Base-by-base conservation (phyloP, 495 filamentous ascomycete species). In the Sabuloglossum arenarium region DNA sequence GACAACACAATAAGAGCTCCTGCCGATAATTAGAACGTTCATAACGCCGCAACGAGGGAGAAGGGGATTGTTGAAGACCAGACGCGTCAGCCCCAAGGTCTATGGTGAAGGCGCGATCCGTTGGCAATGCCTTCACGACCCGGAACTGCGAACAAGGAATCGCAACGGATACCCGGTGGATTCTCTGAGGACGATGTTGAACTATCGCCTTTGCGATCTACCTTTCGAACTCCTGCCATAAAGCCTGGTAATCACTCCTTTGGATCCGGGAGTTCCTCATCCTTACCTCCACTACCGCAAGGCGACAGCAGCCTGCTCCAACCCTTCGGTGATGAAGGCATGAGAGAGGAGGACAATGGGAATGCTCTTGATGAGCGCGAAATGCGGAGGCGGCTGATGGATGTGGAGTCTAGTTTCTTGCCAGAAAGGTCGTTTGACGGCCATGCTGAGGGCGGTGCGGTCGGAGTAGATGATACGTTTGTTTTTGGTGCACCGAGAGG, bases 331-430 rank as follows among this genome's bases (percentile, higher is more conserved):
- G 30, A 37, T 9, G 60, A 45, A 27, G 58, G 45, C 43, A 56
- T 12, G n/a, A 39, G 53, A 10, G 63, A 58, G 54, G 62, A 66
- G 25, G 66, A 51, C 24, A 49, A 66, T 34, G 58, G 59, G 31
- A 80, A 80, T 61, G 71, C 71, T 3, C 74, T 82, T 59, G 77
- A 82, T 67, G 80, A 84, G 59, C 67, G 68, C 6, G 75, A 78
- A 62, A 77, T 85, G 78, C 72, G 74, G 53, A 72, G 71, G 56
- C 82, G 85, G 64, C 64, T 94, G 57, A 81, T 85, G 70, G 88
- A 94, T 63, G 78, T 91, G 58, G 88, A 95, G 65, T 93, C 87
- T 8, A 93, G 85, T 63, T 93, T 94, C 60, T 54, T 88, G 39
- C 73, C 74, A 27, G 74, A 76, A 47, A 61, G 71, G 49, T 77